Percentiles rank a stretch among this genome's conserved stretches.
phyloP scores from a whole-genome alignment of 352 stramenopile genomes.

The Blastocystis hominis region DNA sequence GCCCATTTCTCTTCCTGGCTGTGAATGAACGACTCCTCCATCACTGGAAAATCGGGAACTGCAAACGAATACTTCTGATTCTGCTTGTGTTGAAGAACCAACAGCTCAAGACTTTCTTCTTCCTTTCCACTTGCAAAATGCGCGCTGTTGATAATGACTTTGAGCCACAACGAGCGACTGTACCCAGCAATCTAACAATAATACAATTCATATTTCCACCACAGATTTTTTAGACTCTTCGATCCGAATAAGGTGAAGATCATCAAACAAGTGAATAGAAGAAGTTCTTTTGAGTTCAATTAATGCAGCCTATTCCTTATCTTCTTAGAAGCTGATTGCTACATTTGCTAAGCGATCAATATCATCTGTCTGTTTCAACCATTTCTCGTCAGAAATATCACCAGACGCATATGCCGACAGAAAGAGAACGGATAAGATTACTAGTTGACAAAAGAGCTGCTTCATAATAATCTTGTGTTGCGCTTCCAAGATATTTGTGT shows the following conservation, averaged over 20 bases:
- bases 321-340: neutral
- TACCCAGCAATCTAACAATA: slow-evolving; percentile 12
- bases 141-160: neutral
- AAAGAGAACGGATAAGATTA: neutral
- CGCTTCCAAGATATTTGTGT: too few relatives aligned
- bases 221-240: neutral
- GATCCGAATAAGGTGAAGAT: neutral
- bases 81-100: slow-evolving; percentile 2
- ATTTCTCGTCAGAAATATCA: neutral
- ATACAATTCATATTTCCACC: neutral
- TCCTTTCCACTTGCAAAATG: neutral
- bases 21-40: neutral
- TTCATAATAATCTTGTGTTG: neutral
- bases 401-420: neutral
- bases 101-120: neutral
- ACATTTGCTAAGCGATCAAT: neutral
- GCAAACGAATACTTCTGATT: slow-evolving; percentile 31
- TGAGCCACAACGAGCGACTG: neutral
- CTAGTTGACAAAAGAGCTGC: neutral
- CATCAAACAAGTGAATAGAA: slow-evolving; percentile 9
- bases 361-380: neutral
- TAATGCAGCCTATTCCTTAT: neutral
- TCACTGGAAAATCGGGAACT: neutral
- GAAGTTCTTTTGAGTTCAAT: slow-evolving; percentile 17
- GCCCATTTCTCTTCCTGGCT: neutral